Percentiles rank a stretch among this genome's conserved stretches.
phyloP scores from a whole-genome alignment of 768 basidiomycete species.

The Agaricus subrufescens region DNA sequence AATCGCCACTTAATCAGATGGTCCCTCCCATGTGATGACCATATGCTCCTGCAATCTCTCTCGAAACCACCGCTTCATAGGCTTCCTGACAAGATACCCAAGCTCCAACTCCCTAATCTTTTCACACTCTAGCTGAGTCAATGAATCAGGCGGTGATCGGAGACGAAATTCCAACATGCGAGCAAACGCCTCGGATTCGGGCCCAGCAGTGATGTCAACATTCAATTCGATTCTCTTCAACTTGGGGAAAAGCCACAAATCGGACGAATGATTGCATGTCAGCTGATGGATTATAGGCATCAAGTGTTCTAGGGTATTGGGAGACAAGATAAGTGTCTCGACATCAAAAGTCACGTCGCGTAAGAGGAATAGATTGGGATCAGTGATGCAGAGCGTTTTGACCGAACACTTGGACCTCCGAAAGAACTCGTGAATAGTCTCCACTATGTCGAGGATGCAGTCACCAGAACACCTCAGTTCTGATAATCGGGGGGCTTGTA shows the following conservation, averaged over 20 bases:
- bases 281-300: not conserved
- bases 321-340: not conserved
- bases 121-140: too few species aligned
- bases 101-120: too few species aligned
- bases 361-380: not conserved
- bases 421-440: not conserved
- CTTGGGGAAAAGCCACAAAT: not conserved
- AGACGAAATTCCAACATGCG: constrained; percentile 4
- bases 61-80: too few species aligned
- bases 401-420: not conserved
- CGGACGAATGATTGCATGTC: not conserved
- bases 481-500: too few species aligned
- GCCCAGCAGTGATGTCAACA: not conserved
- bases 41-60: too few species aligned
- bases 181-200: not conserved
- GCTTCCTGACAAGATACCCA: too few species aligned
- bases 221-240: not conserved
- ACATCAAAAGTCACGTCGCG: not conserved
- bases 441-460: not conserved
- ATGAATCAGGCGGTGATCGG: too few species aligned
- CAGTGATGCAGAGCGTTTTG: not conserved
- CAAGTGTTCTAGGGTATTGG: not conserved
- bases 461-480: not conserved
- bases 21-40: not conserved
- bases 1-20: too few species aligned